These are phyloP conservation scores for Leishmania guyanensis DNA, from an alignment of 208 protist species.

Conservation along the genomic window DNA sequence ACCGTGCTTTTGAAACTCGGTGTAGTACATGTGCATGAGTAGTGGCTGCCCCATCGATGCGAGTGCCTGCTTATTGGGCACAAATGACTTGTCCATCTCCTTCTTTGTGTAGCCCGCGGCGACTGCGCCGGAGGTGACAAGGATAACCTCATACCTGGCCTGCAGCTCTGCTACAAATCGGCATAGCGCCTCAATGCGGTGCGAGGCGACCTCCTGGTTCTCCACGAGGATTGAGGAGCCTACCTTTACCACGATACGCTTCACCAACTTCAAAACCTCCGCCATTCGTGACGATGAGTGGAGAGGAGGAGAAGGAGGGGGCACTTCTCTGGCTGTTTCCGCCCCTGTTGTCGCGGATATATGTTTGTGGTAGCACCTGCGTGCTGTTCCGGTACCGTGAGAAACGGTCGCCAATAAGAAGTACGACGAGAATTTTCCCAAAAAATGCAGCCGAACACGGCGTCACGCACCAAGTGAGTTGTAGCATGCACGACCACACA, in stretches of 20 bases:
- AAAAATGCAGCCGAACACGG: not conserved
- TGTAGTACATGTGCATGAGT: conserved; percentile 49
- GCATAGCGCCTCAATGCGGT: conserved; percentile 58
- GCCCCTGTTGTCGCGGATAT: not conserved
- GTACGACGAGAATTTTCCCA: not conserved
- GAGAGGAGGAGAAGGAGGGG: not conserved
- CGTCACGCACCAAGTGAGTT: not conserved
- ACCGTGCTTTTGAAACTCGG: conserved; percentile 66
- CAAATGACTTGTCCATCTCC: conserved; percentile 42
- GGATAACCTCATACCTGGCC: conserved; percentile 64
- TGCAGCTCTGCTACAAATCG: conserved; percentile 56
- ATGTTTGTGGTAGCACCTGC: too few species aligned
- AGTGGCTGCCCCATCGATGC: conserved; percentile 25
- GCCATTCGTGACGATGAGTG: not conserved
- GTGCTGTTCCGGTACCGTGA: not conserved
- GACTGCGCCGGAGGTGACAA: conserved; percentile 77
- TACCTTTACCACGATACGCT: conserved; percentile 74
- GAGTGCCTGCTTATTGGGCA: conserved; percentile 30
- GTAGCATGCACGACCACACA: not conserved
- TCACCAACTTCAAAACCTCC: conserved; percentile 30
- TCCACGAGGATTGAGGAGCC: conserved; percentile 66
- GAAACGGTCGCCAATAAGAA: not conserved
- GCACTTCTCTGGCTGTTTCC: not conserved
- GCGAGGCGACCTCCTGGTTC: conserved; percentile 41
- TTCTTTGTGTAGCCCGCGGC: conserved; percentile 62